Evolutionary conservation across 176 grass and related monocot species (phyloP).

Genomic region (Bothriochloa decipiens): DNA sequence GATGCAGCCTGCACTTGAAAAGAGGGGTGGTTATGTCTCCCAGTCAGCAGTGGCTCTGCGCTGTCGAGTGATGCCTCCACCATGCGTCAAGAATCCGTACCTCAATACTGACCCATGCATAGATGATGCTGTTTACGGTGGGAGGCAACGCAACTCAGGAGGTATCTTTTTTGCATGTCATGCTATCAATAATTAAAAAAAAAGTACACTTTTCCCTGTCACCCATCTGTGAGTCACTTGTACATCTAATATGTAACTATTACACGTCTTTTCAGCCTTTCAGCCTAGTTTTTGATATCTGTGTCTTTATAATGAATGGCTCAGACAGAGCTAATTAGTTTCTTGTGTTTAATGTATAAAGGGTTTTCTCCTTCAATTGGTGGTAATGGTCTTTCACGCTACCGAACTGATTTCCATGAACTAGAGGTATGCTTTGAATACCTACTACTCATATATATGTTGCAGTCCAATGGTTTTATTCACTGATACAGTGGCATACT

Average conservation of each 20-base stretch:
- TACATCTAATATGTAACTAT: background rate
- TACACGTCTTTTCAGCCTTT: background rate
- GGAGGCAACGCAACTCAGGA: constrained; percentile 72
- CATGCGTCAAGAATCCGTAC: constrained; percentile 89
- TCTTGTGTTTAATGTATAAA: constrained; percentile 36
- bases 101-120: constrained; percentile 38
- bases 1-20: constrained; percentile 40
- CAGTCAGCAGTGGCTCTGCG: constrained; percentile 78
- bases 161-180: constrained; percentile 45
- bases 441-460: background rate
- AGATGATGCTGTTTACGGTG: constrained; percentile 61
- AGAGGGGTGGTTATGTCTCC: constrained; percentile 74
- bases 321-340: background rate
- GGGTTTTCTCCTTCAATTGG: constrained; percentile 73
- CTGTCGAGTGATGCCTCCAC: constrained; percentile 83
- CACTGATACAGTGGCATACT: constrained; percentile 11
- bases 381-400: constrained; percentile 80
- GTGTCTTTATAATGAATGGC: background rate
- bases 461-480: constrained; percentile 4
- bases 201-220: constrained; percentile 2
- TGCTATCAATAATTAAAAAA: background rate
- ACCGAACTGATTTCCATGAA: constrained; percentile 93
- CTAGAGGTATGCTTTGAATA: constrained; percentile 60
- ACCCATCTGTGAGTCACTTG: background rate
- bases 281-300: background rate